A percentile compares a stretch with the other conserved stretches of the same genome.
Conservation (phyloP, 768 basidiomycete genomes). For the Trametes cingulata region DNA sequence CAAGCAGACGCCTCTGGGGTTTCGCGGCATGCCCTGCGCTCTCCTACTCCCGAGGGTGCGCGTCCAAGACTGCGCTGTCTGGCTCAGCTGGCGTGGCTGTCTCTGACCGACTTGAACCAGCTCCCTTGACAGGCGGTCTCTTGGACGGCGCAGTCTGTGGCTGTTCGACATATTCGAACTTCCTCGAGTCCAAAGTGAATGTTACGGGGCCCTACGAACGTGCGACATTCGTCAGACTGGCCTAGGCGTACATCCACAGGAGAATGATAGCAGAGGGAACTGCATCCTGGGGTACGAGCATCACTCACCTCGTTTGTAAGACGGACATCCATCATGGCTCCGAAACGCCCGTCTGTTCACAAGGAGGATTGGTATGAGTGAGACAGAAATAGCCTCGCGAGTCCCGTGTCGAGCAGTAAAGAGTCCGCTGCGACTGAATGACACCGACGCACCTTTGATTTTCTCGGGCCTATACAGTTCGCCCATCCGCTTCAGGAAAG, state of each 20-base stretch:
- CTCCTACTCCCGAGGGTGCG: too few relatives aligned
- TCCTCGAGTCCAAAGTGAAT: conserved; percentile 80
- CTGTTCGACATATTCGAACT: conserved; percentile 61
- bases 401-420: conserved; percentile 15
- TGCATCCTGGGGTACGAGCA: neutral
- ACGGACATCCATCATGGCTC: conserved; percentile 94
- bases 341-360: conserved; percentile 82
- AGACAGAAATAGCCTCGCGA: conserved; percentile 15
- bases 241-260: conserved; percentile 3
- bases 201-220: conserved; percentile 74
- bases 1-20: too few relatives aligned
- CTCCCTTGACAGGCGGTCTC: conserved; percentile 4
- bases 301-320: conserved; percentile 79
- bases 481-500: conserved; percentile 70
- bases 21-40: too few relatives aligned
- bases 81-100: neutral
- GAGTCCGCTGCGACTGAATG: conserved; percentile 3
- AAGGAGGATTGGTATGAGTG: conserved; percentile 6
- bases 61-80: too few relatives aligned
- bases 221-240: conserved; percentile 6
- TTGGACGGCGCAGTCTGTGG: conserved; percentile 5
- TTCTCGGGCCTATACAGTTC: conserved; percentile 69
- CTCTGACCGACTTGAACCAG: neutral
- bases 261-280: conserved; percentile 11
- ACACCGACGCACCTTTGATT: conserved; percentile 64